Percentiles rank a stretch among this genome's conserved stretches.
These are phyloP conservation scores for Neonothopanus nambi DNA, from an alignment of 1,284 basidiomycete species.

Conservation along the genomic window DNA sequence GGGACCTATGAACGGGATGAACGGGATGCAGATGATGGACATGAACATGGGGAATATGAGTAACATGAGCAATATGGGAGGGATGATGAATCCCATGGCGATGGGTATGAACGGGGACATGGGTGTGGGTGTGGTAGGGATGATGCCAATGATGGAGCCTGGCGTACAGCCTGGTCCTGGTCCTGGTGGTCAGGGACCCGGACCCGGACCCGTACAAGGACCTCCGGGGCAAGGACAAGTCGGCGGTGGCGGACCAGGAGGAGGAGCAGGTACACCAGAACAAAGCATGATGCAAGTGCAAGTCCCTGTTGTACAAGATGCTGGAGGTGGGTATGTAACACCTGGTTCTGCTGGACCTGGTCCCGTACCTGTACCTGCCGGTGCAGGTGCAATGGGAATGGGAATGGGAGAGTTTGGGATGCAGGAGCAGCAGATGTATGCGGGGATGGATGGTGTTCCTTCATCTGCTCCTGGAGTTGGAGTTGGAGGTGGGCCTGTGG, in stretches of 20 bases:
- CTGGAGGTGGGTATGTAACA: too few relatives aligned
- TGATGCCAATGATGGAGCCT: conserved; percentile 41
- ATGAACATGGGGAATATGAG: conserved; percentile 31
- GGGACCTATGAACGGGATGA: conserved; percentile 33
- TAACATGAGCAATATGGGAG: too few relatives aligned
- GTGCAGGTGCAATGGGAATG: conserved; percentile 50
- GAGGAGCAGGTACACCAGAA: conserved; percentile 19
- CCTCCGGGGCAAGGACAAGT: conserved; percentile 32
- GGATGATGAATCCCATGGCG: conserved; percentile 49
- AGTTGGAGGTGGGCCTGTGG: conserved; percentile 27
- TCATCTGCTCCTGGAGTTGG: conserved; percentile 37
- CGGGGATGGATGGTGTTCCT: conserved; percentile 6
- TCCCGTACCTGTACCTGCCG: conserved; percentile 21
- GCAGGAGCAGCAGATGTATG: conserved; percentile 53
- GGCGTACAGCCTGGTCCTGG: conserved; percentile 34
- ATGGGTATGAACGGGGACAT: conserved; percentile 52
- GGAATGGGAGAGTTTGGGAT: conserved; percentile 43
- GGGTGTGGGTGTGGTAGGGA: conserved; percentile 33
- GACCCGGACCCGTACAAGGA: conserved; percentile 23
- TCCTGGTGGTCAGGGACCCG: conserved; percentile 26
- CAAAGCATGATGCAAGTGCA: conserved; percentile 44
- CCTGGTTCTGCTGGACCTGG: conserved; percentile 20
- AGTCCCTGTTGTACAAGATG: too few relatives aligned
- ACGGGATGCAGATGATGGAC: conserved; percentile 44
- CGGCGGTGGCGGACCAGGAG: conserved; percentile 4